These are phyloP conservation scores for Verticillium zaregamsianum DNA, from an alignment of 2,329 filamentous ascomycete species.

Conservation along the genomic window DNA sequence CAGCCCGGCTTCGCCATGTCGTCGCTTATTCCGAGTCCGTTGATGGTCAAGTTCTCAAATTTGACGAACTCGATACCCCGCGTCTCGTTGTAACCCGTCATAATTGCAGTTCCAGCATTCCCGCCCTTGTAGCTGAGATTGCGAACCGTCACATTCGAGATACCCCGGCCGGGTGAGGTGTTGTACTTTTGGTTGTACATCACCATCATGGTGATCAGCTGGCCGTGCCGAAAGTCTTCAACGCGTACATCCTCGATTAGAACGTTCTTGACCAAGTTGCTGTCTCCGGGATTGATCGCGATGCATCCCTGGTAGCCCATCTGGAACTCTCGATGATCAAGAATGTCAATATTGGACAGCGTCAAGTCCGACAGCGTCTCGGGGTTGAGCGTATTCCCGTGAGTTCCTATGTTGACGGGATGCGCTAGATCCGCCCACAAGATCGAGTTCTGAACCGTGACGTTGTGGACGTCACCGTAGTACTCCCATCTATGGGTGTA, in stretches of 20 bases:
- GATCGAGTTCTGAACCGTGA: conserved; percentile 24
- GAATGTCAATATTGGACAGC: conserved; percentile 28
- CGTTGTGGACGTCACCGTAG: conserved; percentile 26
- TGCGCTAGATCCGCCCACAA: conserved; percentile 27
- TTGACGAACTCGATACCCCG: conserved; percentile 11
- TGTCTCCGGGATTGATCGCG: conserved; percentile 27
- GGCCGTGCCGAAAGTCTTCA: conserved; percentile 24
- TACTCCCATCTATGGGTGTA: conserved; percentile 27
- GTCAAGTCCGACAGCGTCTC: conserved; percentile 24
- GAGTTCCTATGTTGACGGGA: conserved; percentile 29
- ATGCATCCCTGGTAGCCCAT: conserved; percentile 30
- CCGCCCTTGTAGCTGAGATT: conserved; percentile 16
- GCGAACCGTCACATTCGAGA: conserved; percentile 19
- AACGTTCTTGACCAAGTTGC: conserved; percentile 24
- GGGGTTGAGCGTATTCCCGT: conserved; percentile 25
- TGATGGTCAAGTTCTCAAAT: conserved; percentile 19
- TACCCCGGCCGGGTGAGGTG: conserved; percentile 24
- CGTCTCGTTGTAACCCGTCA: conserved; percentile 2
- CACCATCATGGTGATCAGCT: conserved; percentile 27
- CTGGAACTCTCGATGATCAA: conserved; percentile 30
- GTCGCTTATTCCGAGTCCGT: conserved; percentile 16
- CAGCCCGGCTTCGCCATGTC: conserved; percentile 11
- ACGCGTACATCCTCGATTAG: conserved; percentile 24
- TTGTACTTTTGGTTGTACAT: conserved; percentile 29
- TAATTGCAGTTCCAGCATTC: conserved; percentile 11